Percentiles rank a stretch among this genome's conserved stretches.
phyloP scores from a whole-genome alignment of 1,139 yeast genomes.

The Taphrina wiesneri region DNA sequence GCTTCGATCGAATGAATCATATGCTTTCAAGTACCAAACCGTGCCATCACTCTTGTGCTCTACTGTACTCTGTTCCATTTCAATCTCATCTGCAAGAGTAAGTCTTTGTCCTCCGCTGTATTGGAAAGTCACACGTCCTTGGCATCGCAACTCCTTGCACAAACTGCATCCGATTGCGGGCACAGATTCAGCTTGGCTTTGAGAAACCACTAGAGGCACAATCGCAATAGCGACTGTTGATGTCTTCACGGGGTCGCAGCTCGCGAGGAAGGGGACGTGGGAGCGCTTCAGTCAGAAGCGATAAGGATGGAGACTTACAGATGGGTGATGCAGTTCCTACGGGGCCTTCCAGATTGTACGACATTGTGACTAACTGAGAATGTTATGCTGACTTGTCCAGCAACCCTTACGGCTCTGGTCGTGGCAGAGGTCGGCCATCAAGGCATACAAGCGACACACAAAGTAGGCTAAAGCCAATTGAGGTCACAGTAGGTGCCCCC shows the following conservation, averaged over 20 bases:
- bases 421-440: constrained; percentile 21
- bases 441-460: constrained; percentile 6
- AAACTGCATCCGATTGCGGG: background rate
- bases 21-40: background rate
- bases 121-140: background rate
- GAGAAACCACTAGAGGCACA: background rate
- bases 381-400: constrained; percentile 7
- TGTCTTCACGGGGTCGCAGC: constrained; percentile 17
- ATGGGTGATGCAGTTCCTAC: constrained; percentile 27
- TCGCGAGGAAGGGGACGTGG: constrained; percentile 32
- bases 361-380: background rate
- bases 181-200: background rate
- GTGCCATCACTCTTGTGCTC: background rate
- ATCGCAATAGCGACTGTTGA: background rate
- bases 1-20: background rate
- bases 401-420: constrained; percentile 28
- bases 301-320: constrained; percentile 35
- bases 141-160: background rate
- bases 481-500: background rate
- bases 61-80: background rate
- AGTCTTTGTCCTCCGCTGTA: background rate
- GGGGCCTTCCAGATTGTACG: constrained; percentile 31
- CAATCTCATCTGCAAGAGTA: background rate
- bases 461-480: constrained; percentile 20
- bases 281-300: constrained; percentile 6